A percentile compares a stretch with the other conserved stretches of the same genome.
Evolutionary conservation across 192 early-diverging fungal genomes (phyloP).

Genomic region (Coemansia sp.): DNA sequence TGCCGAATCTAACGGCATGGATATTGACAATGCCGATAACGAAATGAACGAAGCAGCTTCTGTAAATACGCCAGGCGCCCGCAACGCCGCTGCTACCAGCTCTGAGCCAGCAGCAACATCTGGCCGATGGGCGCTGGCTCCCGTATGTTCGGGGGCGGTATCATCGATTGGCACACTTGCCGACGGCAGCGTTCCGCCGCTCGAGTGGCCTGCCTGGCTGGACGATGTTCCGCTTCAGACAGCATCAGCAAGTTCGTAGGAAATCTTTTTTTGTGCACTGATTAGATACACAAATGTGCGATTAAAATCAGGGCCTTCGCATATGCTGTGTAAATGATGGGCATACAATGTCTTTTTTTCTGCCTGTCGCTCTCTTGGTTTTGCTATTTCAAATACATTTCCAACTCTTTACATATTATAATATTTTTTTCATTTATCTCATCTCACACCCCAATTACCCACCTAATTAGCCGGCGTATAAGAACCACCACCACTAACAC

Average conservation of each 20-base stretch:
- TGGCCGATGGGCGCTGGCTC: constrained; percentile 23
- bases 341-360: no score
- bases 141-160: constrained; percentile 17
- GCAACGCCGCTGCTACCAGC: neutral
- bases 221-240: constrained; percentile 26
- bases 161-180: constrained; percentile 35
- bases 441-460: no score
- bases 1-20: no score
- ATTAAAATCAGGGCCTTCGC: no score
- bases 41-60: neutral
- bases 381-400: no score
- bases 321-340: no score
- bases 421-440: no score
- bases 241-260: neutral
- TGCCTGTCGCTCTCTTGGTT: no score
- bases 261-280: neutral
- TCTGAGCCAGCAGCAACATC: neutral
- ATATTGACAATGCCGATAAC: neutral
- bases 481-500: neutral
- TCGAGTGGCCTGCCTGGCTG: constrained; percentile 44
- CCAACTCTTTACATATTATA: no score
- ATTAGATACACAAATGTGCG: neutral
- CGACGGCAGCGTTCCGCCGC: constrained; percentile 28
- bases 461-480: no score
- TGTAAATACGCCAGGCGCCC: neutral